These are phyloP conservation scores for Xylaria sp. DNA, from an alignment of 495 filamentous ascomycete genomes.

Conservation along the genomic window DNA sequence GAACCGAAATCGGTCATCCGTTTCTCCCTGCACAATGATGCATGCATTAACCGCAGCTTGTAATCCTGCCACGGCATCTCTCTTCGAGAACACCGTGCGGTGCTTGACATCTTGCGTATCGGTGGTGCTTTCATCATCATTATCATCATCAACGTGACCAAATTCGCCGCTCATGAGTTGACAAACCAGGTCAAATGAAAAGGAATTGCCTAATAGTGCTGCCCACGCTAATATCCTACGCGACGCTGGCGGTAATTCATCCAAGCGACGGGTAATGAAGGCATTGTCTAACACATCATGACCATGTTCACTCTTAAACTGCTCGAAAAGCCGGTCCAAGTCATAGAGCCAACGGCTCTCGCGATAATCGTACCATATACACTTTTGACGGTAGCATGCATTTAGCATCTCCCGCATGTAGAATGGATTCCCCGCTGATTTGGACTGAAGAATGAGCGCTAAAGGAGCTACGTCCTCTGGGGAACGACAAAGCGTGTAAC, in stretches of 20 bases:
- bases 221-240: slow-evolving; percentile 87
- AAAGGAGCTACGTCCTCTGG: slow-evolving; percentile 67
- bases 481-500: slow-evolving; percentile 70
- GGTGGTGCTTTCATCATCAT: too few species aligned
- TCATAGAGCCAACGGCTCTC: slow-evolving; percentile 82
- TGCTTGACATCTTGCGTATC: background rate
- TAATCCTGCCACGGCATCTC: slow-evolving; percentile 74
- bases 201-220: slow-evolving; percentile 76
- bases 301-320: slow-evolving; percentile 77
- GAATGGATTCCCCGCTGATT: slow-evolving; percentile 83
- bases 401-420: slow-evolving; percentile 92
- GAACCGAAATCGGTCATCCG: slow-evolving; percentile 79
- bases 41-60: slow-evolving; percentile 79
- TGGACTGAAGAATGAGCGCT: slow-evolving; percentile 79
- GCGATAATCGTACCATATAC: slow-evolving; percentile 88
- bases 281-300: slow-evolving; percentile 79
- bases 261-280: slow-evolving; percentile 77
- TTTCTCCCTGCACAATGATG: slow-evolving; percentile 74
- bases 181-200: slow-evolving; percentile 82
- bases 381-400: slow-evolving; percentile 81
- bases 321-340: slow-evolving; percentile 79
- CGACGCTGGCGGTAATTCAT: slow-evolving; percentile 74
- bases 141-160: slow-evolving; percentile 54
- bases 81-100: slow-evolving; percentile 41
- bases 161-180: slow-evolving; percentile 74